Conservation (phyloP, 225 moss, liverwort and hornwort species). For the Antitrichia curtipendula region DNA sequence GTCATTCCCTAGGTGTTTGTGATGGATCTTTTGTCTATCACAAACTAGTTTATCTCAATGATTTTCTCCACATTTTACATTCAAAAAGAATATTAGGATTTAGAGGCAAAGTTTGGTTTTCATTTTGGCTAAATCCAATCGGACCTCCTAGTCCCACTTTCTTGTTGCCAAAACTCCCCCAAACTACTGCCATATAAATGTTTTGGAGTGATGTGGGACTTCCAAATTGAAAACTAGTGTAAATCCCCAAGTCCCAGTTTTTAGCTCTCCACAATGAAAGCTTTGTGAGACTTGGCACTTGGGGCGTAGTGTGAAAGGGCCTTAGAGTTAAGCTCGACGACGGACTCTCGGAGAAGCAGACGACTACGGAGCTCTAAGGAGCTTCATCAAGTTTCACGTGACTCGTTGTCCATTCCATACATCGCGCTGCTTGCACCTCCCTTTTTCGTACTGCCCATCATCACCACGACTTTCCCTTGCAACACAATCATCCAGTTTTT, state of each 20-base stretch:
- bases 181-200: accelerated
- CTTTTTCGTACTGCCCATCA: not conserved
- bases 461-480: not conserved
- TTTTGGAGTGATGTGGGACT: not conserved
- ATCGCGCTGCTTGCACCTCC: not conserved
- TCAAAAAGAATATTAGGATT: not conserved
- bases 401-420: not conserved
- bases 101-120: accelerated
- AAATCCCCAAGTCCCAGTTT: not conserved
- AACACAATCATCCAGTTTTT: not conserved
- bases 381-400: not conserved
- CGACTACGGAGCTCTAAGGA: not conserved
- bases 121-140: not conserved
- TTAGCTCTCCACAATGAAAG: not conserved
- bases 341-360: not conserved
- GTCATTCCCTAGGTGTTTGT: too few species aligned
- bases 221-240: not conserved
- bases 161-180: not conserved
- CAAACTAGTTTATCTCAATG: too few species aligned
- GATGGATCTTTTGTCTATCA: too few species aligned
- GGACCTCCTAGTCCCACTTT: accelerated
- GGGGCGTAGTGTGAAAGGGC: not conserved
- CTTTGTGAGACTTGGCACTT: not conserved
- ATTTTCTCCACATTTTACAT: not conserved
- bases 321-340: too few species aligned